Evolutionary conservation across 2,329 filamentous ascomycete genomes (phyloP), one percentile per base, ranked within the genome.

Genomic region (Elsinoe necatrix): DNA sequence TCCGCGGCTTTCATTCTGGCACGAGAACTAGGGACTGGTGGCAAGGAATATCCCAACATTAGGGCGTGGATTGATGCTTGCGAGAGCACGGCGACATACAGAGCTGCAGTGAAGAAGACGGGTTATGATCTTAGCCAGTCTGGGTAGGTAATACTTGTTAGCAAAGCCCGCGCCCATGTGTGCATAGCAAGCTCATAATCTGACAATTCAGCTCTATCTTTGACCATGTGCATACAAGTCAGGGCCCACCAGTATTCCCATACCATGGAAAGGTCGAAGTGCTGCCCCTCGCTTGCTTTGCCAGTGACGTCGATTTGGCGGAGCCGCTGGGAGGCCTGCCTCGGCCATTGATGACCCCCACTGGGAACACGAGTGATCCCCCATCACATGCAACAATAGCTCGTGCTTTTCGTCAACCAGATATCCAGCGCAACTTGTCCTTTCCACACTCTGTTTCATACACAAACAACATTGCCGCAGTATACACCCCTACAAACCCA

Each of bases 21-120:
- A 18, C 68, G 67, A 42, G 62, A 69, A 54, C 57, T 75, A 57
- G 73, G 71, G 0, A 71, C 67, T 4, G 56, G 66, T 37, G 70
- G 68, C 0, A 70, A 64, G 58, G 65, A 64, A 55, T 72, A 66
- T 66, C 60, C 62, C 47, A 66, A 58, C 48, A 58, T 69, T 20
- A 64, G 68, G 45, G 63, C 64, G 63, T 75, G 72, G 68, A 51
- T 73, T 51, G 62, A 66, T 58, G 64, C 63, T 25, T 74, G 71
- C 60, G 67, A 71, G 63, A 63, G 60, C 29, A 68, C 64, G 27
- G 64, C 64, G 45, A 61, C 62, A 4, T 75, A 71, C 61, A 65
- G 68, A 65, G 66, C 63, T 45, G 72, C 72, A 21, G 69, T 74
- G 54, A 55, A 71, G 66, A 74, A 71, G 66, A 73, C 72, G 1